Percentiles rank a stretch among this genome's conserved stretches.
Conservation (phyloP, 225 moss, liverwort and hornwort species). For the Ulota crispa region DNA sequence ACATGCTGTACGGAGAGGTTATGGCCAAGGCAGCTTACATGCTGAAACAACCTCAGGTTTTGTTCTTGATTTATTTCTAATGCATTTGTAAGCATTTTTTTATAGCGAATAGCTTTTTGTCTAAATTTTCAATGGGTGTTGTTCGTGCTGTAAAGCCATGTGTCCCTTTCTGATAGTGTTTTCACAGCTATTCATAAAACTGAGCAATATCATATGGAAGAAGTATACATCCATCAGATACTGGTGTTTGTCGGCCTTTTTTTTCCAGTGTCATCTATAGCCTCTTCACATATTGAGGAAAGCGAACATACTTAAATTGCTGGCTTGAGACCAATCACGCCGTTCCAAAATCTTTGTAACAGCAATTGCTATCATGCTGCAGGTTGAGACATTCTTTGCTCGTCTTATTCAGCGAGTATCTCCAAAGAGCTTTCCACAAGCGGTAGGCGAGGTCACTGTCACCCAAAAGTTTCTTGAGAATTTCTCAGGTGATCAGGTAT, state of each 20-base stretch:
- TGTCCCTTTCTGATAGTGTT: neutral
- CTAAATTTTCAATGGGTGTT: neutral
- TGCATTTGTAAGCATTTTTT: neutral
- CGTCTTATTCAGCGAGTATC: conserved; percentile 95
- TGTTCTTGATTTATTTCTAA: conserved; percentile 12
- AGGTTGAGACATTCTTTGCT: conserved; percentile 91
- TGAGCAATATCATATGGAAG: neutral
- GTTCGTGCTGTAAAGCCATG: neutral
- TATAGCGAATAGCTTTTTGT: neutral
- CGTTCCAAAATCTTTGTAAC: neutral
- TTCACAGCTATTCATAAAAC: conserved; percentile 2
- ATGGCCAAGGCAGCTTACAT: conserved; percentile 74
- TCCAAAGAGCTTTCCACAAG: conserved; percentile 94
- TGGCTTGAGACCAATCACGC: conserved; percentile 12
- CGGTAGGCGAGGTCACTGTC: conserved; percentile 81
- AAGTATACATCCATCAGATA: neutral
- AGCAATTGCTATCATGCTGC: conserved; percentile 14
- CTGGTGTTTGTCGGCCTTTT: neutral
- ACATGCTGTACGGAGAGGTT: conserved; percentile 84
- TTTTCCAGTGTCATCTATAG: neutral
- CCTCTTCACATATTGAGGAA: conserved; percentile 3
- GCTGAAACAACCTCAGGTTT: conserved; percentile 84
- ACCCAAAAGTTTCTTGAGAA: conserved; percentile 98
- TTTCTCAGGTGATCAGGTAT: conserved; percentile 98
- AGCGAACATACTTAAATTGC: neutral